phyloP scores from a whole-genome alignment of 768 basidiomycete genomes.

The Pisolithus orientalis region DNA sequence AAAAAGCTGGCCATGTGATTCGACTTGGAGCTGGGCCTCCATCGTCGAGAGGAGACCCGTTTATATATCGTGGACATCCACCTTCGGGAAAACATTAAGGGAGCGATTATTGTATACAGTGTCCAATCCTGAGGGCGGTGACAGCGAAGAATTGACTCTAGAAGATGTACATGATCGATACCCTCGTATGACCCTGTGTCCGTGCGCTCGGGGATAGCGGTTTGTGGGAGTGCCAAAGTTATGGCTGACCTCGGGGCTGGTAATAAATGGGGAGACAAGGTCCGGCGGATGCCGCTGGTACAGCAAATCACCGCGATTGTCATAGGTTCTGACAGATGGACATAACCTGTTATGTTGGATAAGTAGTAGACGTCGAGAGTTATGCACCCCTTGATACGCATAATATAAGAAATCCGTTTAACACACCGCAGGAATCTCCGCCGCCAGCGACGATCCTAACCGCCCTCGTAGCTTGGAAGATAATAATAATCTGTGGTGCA shows the following conservation, averaged over 20 bases:
- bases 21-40: constrained; percentile 9
- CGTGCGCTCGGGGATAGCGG: background rate
- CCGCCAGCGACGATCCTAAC: background rate
- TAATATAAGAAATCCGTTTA: no score
- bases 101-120: background rate
- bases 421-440: no score
- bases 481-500: background rate
- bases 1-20: constrained; percentile 25
- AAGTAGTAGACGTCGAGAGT: background rate
- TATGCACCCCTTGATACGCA: no score
- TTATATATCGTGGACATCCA: constrained; percentile 1
- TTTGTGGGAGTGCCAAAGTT: background rate
- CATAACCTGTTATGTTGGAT: background rate
- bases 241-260: background rate
- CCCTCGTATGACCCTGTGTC: background rate
- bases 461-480: background rate
- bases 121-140: background rate
- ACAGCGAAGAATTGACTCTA: background rate
- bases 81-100: background rate
- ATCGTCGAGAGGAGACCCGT: constrained; percentile 12
- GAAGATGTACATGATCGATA: background rate
- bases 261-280: background rate
- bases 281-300: background rate
- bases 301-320: background rate
- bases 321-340: background rate